Evolutionary conservation across 176 grass and related monocot genomes (phyloP).

Genomic region (Hyparrhenia diplandra): DNA sequence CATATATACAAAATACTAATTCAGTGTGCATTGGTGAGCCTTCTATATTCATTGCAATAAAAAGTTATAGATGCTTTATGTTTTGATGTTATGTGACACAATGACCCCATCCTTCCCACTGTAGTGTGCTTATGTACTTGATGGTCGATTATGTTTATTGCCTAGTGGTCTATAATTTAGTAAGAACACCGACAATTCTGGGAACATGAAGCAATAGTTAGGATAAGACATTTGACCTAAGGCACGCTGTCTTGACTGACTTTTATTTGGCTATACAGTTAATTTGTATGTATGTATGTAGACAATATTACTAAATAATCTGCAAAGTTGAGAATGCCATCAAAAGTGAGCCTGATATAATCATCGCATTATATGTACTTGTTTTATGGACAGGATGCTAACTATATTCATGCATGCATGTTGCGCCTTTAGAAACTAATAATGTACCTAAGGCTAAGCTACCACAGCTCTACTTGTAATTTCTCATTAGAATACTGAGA

Average conservation of each 20-base stretch:
- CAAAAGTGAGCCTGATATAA: not conserved
- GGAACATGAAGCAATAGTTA: constrained; percentile 3
- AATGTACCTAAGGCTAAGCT: not conserved
- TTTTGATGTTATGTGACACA: not conserved
- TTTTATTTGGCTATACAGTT: constrained; percentile 1
- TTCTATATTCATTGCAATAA: not conserved
- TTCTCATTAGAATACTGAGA: not conserved
- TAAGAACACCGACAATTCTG: not conserved
- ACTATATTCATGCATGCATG: not conserved
- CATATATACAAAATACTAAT: not conserved
- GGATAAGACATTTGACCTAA: constrained; percentile 45
- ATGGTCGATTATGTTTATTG: not conserved
- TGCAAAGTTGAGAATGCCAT: not conserved
- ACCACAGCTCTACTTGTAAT: not conserved
- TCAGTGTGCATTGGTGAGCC: not conserved
- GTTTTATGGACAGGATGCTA: not conserved
- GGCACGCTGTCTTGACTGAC: constrained; percentile 5
- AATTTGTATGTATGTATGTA: not conserved
- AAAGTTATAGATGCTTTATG: not conserved
- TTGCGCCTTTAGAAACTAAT: not conserved
- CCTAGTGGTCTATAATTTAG: not conserved
- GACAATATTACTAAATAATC: constrained; percentile 16
- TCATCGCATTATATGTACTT: not conserved
- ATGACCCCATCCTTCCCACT: not conserved
- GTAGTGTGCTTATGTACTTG: not conserved